phyloP scores from a whole-genome alignment of 2,329 filamentous ascomycete genomes.

The Aspergillus melleus region DNA sequence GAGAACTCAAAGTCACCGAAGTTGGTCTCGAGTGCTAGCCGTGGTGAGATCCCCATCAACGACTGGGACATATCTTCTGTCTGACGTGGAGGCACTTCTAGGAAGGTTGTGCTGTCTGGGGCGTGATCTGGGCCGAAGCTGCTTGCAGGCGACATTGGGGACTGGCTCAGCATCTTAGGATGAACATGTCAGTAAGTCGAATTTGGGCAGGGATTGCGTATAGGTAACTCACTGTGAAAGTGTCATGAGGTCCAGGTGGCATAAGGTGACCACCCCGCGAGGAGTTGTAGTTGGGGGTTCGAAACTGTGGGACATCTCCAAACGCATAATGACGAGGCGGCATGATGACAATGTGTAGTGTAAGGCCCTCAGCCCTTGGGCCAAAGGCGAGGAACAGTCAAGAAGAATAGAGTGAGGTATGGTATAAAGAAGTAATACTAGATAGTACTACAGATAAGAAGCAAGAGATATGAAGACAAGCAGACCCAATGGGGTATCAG shows the following conservation, averaged over 20 bases:
- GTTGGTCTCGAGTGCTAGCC: background rate
- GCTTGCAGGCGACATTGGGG: conserved; percentile 1
- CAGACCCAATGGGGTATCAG: too few species aligned
- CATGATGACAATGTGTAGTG: background rate
- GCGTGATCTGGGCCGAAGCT: background rate
- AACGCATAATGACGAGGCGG: background rate
- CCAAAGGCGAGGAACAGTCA: background rate
- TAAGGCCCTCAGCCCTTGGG: background rate
- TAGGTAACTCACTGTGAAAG: background rate
- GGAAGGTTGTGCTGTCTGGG: background rate
- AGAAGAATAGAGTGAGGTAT: background rate
- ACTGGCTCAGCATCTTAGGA: background rate
- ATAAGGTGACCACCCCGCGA: conserved; percentile 1
- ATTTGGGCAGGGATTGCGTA: background rate
- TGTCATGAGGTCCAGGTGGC: background rate
- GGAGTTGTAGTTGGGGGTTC: background rate
- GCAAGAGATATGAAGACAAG: background rate
- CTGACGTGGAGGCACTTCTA: background rate
- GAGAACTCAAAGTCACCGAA: background rate
- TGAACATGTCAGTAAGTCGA: background rate
- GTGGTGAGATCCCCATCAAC: background rate
- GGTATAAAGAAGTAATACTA: background rate
- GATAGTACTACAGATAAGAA: background rate
- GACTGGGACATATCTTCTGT: background rate
- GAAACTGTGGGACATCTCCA: background rate